Evolutionary conservation across 371 early-diverging fungal genomes (phyloP).

Genomic region (Haplosporangium sp.): DNA sequence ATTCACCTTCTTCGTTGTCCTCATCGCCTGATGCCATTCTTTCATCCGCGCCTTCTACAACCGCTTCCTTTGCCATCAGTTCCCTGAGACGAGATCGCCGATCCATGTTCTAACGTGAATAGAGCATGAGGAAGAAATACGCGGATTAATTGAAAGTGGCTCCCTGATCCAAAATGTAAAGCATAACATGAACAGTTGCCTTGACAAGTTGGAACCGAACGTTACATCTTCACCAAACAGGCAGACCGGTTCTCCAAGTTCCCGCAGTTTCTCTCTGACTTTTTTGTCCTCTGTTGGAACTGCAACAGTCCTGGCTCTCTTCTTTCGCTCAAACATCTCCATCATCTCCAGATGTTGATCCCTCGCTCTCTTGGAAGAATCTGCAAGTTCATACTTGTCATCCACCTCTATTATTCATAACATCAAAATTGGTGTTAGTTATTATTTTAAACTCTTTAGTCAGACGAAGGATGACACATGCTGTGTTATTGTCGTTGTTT

Average conservation of each 20-base stretch:
- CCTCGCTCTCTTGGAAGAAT: slow-evolving; percentile 61
- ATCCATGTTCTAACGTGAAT: slow-evolving; percentile 80
- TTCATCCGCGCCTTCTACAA: slow-evolving; percentile 57
- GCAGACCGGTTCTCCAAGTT: slow-evolving; percentile 87
- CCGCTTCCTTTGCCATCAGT: slow-evolving; percentile 71
- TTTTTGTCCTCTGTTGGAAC: slow-evolving; percentile 93
- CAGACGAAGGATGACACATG: no score
- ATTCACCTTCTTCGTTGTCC: slow-evolving; percentile 45
- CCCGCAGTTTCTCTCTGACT: slow-evolving; percentile 81
- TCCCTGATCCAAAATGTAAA: no score
- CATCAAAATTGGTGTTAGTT: not conserved
- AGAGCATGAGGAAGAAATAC: not conserved
- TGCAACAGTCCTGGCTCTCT: slow-evolving; percentile 81
- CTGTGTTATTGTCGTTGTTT: not conserved
- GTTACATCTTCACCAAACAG: slow-evolving; percentile 94
- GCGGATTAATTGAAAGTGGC: not conserved
- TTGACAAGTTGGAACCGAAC: not conserved
- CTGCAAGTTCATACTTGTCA: slow-evolving; percentile 56
- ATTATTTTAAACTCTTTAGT: not conserved
- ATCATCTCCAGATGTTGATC: slow-evolving; percentile 79
- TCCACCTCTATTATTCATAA: slow-evolving; percentile 28
- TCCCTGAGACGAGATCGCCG: slow-evolving; percentile 87
- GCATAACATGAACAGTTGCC: no score
- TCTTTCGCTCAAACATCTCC: slow-evolving; percentile 88
- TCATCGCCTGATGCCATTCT: slow-evolving; percentile 64